Base-by-base conservation (phyloP, 768 basidiomycete species). In the Leccinum variicolor region DNA sequence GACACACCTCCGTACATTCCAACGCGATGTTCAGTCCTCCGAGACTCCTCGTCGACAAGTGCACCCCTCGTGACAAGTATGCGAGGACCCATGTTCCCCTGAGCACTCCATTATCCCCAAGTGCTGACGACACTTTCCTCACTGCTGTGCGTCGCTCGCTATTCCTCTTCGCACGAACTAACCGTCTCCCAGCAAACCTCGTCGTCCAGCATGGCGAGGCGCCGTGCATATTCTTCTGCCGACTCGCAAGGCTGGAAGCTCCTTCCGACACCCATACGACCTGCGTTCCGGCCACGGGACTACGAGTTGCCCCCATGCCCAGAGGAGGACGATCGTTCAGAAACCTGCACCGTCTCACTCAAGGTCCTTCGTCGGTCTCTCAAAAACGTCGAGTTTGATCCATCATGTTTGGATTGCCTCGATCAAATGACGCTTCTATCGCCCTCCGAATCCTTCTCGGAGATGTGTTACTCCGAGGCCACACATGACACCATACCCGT, bases 371-470 rank as follows among this genome's bases (percentile, higher is more conserved):
- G 69, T 31, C 72, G 73, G 41, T 74, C 72, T 14, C 62, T 74
- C 28, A 72, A 59, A 53, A 67, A 73, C 57, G 69, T 76, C 60
- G 72, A 75, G 52, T 72, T 79, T 57, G 77, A 79, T 64, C 67
- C 71, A 9, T 62, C 73, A 7, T 77, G 77, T 60, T 72, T 79
- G 21, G 68, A 76, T 56, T 69, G 70, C 39, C 74, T 79, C 36
- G 78, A 79, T 63, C 69, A 77, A 21, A 73, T 77, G 58, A 74
- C 79, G 0, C 72, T 79, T 11, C 63, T 73, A 29, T 70, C 73
- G 0, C 78, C 78, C 10, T 64, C 70, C 3, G 75, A 76, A 25
- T 70, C 77, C 25, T 79, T 78, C 60, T 75, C 76, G 4, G 79
- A 79, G 50, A 54, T 76, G 2, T 79, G 78, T 58, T 79, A 77